Evolutionary conservation across 2,329 filamentous ascomycete species (phyloP).

Genomic region (Fusarium sp.): DNA sequence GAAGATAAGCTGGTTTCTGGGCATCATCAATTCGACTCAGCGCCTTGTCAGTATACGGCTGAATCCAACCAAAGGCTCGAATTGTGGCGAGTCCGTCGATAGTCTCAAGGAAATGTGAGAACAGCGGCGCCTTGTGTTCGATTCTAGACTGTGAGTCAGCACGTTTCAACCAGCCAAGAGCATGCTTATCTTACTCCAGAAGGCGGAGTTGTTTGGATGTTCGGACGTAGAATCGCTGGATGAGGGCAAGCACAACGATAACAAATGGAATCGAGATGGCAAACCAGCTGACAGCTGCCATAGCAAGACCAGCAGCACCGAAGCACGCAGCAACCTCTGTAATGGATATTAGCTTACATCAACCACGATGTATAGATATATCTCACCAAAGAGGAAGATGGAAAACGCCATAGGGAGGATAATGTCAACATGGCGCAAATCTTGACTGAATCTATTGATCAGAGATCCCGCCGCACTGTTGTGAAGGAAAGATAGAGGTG

Average conservation of each 20-base stretch:
- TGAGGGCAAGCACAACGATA: slow-evolving; percentile 52
- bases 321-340: slow-evolving; percentile 50
- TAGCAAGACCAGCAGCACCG: slow-evolving; percentile 57
- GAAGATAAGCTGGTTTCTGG: slow-evolving; percentile 63
- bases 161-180: not conserved
- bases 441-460: slow-evolving; percentile 54
- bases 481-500: slow-evolving; percentile 43
- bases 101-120: slow-evolving; percentile 48
- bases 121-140: slow-evolving; percentile 48
- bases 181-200: slow-evolving; percentile 51
- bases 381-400: slow-evolving; percentile 43
- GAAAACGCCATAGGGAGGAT: slow-evolving; percentile 47
- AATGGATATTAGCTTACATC: not conserved
- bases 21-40: slow-evolving; percentile 55
- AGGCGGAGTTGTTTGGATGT: slow-evolving; percentile 66
- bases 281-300: slow-evolving; percentile 56
- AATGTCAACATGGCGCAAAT: slow-evolving; percentile 54
- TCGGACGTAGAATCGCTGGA: slow-evolving; percentile 64
- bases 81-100: slow-evolving; percentile 49
- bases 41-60: slow-evolving; percentile 51
- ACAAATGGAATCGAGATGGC: slow-evolving; percentile 58
- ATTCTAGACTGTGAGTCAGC: slow-evolving; percentile 34
- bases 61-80: slow-evolving; percentile 53
- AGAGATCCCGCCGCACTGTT: slow-evolving; percentile 44
- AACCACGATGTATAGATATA: not conserved